Percentiles rank a stretch among this genome's conserved stretches.
These are phyloP conservation scores for Phytopythium litorale DNA, from an alignment of 352 stramenopile genomes.

Conservation along the genomic window DNA sequence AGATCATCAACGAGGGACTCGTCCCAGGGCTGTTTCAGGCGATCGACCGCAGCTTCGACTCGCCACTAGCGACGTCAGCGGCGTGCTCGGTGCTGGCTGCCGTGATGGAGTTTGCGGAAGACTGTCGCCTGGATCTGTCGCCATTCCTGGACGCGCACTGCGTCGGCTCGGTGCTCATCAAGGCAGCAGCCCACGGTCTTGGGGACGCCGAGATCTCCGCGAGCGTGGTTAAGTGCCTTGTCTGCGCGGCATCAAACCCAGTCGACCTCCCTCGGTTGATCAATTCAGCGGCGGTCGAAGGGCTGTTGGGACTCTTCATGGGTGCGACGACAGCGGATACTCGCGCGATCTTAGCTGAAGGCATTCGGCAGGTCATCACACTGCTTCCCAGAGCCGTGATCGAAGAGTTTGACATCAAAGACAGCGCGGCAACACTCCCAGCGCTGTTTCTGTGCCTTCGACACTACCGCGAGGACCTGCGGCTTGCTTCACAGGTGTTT, in stretches of 20 bases:
- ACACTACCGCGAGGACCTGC: conserved; percentile 34
- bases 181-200: conserved; percentile 25
- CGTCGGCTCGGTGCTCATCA: conserved; percentile 35
- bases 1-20: conserved; percentile 57
- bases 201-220: conserved; percentile 28
- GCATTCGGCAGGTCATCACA: conserved; percentile 45
- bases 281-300: conserved; percentile 53
- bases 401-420: conserved; percentile 34
- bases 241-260: conserved; percentile 43
- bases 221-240: conserved; percentile 53
- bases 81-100: conserved; percentile 70
- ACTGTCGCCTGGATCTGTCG: conserved; percentile 53
- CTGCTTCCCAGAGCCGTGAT: conserved; percentile 35
- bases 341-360: conserved; percentile 25
- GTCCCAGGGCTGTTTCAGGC: conserved; percentile 42
- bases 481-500: conserved; percentile 54
- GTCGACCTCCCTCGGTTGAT: conserved; percentile 43
- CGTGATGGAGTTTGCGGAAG: conserved; percentile 52
- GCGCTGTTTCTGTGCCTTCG: conserved; percentile 66
- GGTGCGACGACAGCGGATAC: conserved; percentile 22
- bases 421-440: conserved; percentile 49
- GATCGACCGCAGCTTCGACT: conserved; percentile 53
- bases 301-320: conserved; percentile 54
- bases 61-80: conserved; percentile 36
- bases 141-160: conserved; percentile 40